Conservation (phyloP, 2,329 filamentous ascomycete species). For the Leptographium flavum region DNA sequence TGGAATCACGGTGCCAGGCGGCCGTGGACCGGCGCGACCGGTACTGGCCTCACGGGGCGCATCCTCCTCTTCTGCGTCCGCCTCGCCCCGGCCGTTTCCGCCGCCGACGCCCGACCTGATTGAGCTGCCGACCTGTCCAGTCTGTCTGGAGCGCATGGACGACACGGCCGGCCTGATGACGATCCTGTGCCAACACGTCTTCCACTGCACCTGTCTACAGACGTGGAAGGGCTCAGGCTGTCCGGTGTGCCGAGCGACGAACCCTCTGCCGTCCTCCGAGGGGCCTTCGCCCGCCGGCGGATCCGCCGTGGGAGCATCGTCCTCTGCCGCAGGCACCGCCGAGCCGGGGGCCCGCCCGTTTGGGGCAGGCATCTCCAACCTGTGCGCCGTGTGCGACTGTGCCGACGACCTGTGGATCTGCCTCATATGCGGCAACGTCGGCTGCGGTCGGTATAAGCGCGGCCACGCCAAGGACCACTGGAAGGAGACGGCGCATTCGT, state of each 20-base stretch:
- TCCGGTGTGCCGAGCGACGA: conserved; percentile 85
- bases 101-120: conserved; percentile 67
- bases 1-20: conserved; percentile 65
- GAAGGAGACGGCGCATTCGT: conserved; percentile 78
- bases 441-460: conserved; percentile 86
- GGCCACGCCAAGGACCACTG: conserved; percentile 91
- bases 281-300: background rate
- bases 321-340: conserved; percentile 22
- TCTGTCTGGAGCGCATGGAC: conserved; percentile 96
- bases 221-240: conserved; percentile 94
- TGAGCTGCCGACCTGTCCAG: conserved; percentile 88
- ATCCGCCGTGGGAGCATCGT: conserved; percentile 4
- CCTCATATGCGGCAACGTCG: conserved; percentile 81
- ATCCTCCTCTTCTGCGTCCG: background rate
- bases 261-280: conserved; percentile 21
- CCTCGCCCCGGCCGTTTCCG: conserved; percentile 39
- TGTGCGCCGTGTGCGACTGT: conserved; percentile 71
- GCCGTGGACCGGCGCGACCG: no score
- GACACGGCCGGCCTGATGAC: conserved; percentile 91
- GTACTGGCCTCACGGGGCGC: no score
- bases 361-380: conserved; percentile 45
- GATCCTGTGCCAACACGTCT: conserved; percentile 93
- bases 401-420: conserved; percentile 86
- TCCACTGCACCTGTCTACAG: conserved; percentile 89
- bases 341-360: conserved; percentile 42